Percentiles rank a stretch among this genome's conserved stretches.
phyloP scores from a whole-genome alignment of 176 grass and related monocot species.

The Thinopyrum elongatum region DNA sequence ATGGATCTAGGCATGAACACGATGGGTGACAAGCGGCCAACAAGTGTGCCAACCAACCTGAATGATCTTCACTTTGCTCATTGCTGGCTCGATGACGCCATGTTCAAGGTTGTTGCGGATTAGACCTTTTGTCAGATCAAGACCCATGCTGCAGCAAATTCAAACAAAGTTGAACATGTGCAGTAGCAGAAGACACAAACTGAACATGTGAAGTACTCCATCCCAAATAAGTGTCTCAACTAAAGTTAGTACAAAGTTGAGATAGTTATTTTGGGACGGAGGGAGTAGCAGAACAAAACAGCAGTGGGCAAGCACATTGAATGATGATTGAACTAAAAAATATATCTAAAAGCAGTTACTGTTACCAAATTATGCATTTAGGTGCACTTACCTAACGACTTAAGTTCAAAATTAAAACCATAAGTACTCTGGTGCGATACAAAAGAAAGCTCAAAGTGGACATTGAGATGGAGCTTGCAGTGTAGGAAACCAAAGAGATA shows the following conservation, averaged over 20 bases:
- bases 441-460: not conserved
- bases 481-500: not conserved
- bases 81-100: slow-evolving; percentile 92
- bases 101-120: slow-evolving; percentile 87
- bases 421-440: not conserved
- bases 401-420: not conserved
- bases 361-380: not conserved
- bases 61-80: slow-evolving; percentile 99
- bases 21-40: no score
- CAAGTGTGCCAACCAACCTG: slow-evolving; percentile 25
- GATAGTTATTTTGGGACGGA: no score
- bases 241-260: no score
- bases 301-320: not conserved
- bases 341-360: not conserved
- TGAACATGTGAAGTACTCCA: not conserved
- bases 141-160: slow-evolving; percentile 63
- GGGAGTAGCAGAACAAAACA: not conserved
- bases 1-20: no score
- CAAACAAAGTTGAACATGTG: not conserved
- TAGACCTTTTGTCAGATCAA: slow-evolving; percentile 77
- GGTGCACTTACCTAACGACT: not conserved
- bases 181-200: not conserved
- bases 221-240: no score
- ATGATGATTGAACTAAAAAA: not conserved
- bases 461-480: not conserved